These are phyloP conservation scores for Climacium dendroides DNA, from an alignment of 225 moss, liverwort and hornwort genomes.

Conservation along the genomic window DNA sequence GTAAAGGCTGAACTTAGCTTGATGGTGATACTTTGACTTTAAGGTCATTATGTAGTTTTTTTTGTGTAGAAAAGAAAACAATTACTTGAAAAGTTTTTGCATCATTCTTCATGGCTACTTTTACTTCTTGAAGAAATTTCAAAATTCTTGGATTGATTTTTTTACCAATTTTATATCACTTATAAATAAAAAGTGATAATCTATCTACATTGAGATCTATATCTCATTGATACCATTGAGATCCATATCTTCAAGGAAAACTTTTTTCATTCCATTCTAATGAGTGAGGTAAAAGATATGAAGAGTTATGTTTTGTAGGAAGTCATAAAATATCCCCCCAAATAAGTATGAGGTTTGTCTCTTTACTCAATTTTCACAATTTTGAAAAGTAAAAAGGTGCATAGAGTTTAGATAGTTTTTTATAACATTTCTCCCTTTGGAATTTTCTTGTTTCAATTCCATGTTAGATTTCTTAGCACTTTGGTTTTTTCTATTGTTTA, in stretches of 20 bases:
- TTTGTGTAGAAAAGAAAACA: neutral
- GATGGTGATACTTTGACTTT: neutral
- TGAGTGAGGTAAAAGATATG: neutral
- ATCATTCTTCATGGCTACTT: neutral
- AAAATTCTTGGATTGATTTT: neutral
- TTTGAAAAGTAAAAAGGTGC: neutral
- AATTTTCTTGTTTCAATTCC: neutral
- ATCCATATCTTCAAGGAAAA: neutral
- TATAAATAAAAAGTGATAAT: too few species aligned
- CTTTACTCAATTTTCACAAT: neutral
- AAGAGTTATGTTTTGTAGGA: rapidly evolving
- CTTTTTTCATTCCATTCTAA: neutral
- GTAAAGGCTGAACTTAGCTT: neutral
- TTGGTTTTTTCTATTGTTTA: neutral
- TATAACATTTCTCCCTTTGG: rapidly evolving
- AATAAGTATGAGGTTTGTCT: neutral
- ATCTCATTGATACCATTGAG: too few species aligned
- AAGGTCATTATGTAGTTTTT: neutral
- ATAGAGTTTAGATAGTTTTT: neutral
- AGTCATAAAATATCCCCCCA: neutral
- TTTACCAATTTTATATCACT: neutral
- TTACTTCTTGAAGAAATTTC: neutral
- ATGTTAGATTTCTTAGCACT: neutral
- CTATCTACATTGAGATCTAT: too few species aligned
- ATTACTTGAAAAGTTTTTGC: neutral